These are phyloP conservation scores for Skeletonema menzelii DNA, from an alignment of 108 stramenopile genomes.

Conservation along the genomic window DNA sequence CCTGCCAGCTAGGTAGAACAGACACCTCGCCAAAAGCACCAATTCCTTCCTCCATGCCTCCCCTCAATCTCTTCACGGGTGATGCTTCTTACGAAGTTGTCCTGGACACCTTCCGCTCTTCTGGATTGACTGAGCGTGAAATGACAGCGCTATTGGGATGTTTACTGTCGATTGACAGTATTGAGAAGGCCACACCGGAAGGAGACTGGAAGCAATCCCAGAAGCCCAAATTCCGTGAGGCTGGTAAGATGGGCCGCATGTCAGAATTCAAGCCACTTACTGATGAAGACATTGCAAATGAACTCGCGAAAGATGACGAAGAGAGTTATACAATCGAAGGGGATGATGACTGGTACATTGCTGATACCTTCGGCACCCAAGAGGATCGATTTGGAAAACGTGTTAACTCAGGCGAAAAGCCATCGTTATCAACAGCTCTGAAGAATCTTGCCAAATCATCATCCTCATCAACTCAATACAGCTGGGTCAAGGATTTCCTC, in stretches of 20 bases:
- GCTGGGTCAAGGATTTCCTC: conserved; percentile 35
- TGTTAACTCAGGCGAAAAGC: conserved; percentile 51
- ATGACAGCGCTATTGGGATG: conserved; percentile 83
- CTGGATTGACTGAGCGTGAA: conserved; percentile 86
- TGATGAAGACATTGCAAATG: conserved; percentile 76
- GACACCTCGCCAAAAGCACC: conserved; percentile 49
- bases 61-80: conserved; percentile 67
- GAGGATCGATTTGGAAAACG: conserved; percentile 78
- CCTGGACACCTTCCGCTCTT: conserved; percentile 49
- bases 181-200: conserved; percentile 68
- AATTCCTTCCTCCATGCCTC: conserved; percentile 41
- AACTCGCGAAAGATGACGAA: conserved; percentile 60
- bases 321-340: conserved; percentile 50
- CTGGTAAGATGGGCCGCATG: conserved; percentile 86
- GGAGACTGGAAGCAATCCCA: conserved; percentile 75
- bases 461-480: conserved; percentile 32
- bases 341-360: conserved; percentile 89
- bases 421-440: conserved; percentile 64
- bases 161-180: conserved; percentile 65
- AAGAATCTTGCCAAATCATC: conserved; percentile 52
- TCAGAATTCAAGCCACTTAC: conserved; percentile 78
- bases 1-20: conserved; percentile 75
- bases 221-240: conserved; percentile 79
- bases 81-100: conserved; percentile 49
- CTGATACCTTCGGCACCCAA: conserved; percentile 79